Conservation (phyloP, 768 basidiomycete genomes). For the Mycena latifolia region DNA sequence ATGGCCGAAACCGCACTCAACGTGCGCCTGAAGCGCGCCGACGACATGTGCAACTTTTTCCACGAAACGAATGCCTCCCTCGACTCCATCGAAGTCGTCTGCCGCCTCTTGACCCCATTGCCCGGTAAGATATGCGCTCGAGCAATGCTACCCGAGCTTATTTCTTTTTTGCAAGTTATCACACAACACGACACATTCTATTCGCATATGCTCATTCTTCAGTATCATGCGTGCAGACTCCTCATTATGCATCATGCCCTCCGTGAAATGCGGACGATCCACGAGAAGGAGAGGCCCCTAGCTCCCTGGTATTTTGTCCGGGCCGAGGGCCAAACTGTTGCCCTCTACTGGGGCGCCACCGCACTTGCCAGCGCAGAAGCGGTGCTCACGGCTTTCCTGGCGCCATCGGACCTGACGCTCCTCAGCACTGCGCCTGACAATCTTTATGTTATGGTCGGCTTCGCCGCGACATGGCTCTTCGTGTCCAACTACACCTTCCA, state of each 20-base stretch:
- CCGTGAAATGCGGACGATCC: constrained; percentile 37
- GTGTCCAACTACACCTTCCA: constrained; percentile 55
- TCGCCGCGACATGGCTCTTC: constrained; percentile 58
- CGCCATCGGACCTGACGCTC: constrained; percentile 47
- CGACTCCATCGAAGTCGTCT: constrained; percentile 49
- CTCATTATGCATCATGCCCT: constrained; percentile 53
- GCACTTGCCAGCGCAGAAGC: constrained; percentile 52
- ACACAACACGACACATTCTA: constrained; percentile 57
- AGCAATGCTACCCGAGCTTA: background rate
- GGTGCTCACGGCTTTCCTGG: constrained; percentile 49
- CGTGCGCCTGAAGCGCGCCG: constrained; percentile 43
- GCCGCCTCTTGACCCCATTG: constrained; percentile 52
- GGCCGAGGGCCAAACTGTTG: constrained; percentile 48
- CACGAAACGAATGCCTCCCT: constrained; percentile 48
- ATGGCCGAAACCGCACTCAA: constrained; percentile 46
- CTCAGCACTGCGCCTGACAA: constrained; percentile 56
- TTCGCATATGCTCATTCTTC: constrained; percentile 54
- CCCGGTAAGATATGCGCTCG: background rate
- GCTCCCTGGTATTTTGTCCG: constrained; percentile 48
- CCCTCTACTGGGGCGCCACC: constrained; percentile 51
- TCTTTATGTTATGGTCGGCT: constrained; percentile 55
- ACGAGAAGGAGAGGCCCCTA: constrained; percentile 34
- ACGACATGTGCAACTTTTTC: constrained; percentile 48
- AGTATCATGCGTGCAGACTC: constrained; percentile 56
- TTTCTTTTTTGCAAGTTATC: constrained; percentile 46